phyloP scores from a whole-genome alignment of 1,284 basidiomycete species.

The Rhodotorula mucilaginosa region DNA sequence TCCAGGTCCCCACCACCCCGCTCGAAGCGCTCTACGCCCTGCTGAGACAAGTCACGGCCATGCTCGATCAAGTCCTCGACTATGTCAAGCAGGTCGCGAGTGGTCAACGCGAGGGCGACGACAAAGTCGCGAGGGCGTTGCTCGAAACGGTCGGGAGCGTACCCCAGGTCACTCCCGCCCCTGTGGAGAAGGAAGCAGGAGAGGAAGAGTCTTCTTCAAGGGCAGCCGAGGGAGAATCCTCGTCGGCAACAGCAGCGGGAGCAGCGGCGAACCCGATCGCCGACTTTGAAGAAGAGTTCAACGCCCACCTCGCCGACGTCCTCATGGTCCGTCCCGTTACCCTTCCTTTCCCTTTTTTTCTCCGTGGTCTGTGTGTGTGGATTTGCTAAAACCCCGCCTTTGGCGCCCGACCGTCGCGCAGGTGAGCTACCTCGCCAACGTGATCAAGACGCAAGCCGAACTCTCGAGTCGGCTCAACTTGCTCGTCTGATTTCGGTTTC shows the following conservation, averaged over 20 bases:
- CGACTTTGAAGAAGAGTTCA: constrained; percentile 57
- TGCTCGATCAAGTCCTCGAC: constrained; percentile 74
- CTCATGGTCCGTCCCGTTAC: constrained; percentile 53
- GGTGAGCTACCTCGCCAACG: constrained; percentile 65
- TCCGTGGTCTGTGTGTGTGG: constrained; percentile 43
- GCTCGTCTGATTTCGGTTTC: neutral
- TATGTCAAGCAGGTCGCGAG: constrained; percentile 82
- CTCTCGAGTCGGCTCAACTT: constrained; percentile 78
- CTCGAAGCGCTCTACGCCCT: constrained; percentile 47
- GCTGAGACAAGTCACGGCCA: constrained; percentile 46
- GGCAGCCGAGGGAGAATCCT: constrained; percentile 20
- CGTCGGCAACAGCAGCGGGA: neutral
- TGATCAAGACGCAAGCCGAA: constrained; percentile 91
- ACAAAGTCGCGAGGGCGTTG: constrained; percentile 84
- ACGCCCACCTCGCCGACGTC: constrained; percentile 61
- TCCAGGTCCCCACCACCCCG: constrained; percentile 52
- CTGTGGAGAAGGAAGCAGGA: no score
- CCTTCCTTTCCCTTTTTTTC: neutral
- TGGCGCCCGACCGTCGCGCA: no score
- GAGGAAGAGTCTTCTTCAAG: neutral
- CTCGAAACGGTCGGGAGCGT: constrained; percentile 75
- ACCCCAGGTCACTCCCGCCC: constrained; percentile 9
- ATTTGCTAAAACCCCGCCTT: neutral
- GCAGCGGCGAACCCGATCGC: constrained; percentile 41
- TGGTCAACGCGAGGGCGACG: constrained; percentile 76